Conservation (phyloP, 768 basidiomycete species). For the Omphalotus guepiniiformis region DNA sequence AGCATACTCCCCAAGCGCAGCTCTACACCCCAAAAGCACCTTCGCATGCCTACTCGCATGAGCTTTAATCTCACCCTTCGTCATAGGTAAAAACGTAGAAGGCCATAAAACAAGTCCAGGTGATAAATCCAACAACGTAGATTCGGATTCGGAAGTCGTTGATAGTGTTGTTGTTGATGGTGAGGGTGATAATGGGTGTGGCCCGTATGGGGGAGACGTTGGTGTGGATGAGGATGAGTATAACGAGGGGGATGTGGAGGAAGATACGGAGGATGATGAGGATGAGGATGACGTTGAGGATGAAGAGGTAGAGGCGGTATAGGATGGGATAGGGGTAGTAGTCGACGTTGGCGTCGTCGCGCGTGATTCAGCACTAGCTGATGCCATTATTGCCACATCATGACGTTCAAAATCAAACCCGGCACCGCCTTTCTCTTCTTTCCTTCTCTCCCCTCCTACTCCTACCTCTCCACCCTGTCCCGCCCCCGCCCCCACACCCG, state of each 20-base stretch:
- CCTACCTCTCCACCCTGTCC: too few species aligned
- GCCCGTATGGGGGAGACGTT: background rate
- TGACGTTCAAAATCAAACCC: background rate
- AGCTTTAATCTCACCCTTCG: conserved; percentile 42
- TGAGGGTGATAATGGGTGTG: background rate
- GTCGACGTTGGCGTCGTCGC: background rate
- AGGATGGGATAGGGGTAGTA: background rate
- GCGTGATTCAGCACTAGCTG: too few species aligned
- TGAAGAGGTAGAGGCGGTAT: background rate
- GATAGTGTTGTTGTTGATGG: background rate
- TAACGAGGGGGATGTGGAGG: background rate
- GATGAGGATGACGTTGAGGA: background rate
- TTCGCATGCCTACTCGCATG: conserved; percentile 44
- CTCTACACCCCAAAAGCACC: conserved; percentile 37
- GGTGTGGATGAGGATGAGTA: background rate
- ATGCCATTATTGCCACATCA: background rate
- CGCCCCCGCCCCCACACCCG: too few species aligned
- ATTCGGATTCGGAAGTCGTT: background rate
- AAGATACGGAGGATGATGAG: background rate
- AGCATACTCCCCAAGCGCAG: conserved; percentile 37
- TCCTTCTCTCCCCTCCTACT: background rate
- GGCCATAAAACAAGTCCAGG: conserved; percentile 44
- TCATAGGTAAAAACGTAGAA: conserved; percentile 37
- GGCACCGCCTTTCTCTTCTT: background rate
- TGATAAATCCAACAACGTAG: conserved; percentile 30